Evolutionary conservation across 768 basidiomycete species (phyloP).

Genomic region (Leccinum incarnatum): DNA sequence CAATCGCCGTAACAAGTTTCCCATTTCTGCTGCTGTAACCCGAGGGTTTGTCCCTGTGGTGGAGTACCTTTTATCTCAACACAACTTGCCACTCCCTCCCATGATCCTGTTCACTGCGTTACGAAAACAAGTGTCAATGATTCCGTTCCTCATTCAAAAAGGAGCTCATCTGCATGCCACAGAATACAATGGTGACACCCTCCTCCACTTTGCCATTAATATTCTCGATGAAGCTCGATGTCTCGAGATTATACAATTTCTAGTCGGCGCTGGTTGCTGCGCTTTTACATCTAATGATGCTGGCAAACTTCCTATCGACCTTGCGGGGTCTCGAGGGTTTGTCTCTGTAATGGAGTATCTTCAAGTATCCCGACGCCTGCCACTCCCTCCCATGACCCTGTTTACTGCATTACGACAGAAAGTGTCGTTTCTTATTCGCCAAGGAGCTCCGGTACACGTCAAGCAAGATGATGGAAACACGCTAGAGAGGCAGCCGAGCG

Average conservation of each 20-base stretch:
- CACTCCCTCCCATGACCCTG: background rate
- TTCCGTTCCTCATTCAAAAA: background rate
- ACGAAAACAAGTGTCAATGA: background rate
- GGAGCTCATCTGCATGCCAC: background rate
- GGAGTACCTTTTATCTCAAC: background rate
- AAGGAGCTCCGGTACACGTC: background rate
- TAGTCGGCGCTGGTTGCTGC: background rate
- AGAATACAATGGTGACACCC: background rate
- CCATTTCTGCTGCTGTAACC: background rate
- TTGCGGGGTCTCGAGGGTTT: background rate
- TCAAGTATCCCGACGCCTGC: background rate
- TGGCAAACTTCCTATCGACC: background rate
- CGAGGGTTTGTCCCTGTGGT: background rate
- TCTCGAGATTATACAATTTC: background rate
- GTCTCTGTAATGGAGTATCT: background rate
- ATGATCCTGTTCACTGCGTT: background rate
- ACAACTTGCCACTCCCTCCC: background rate
- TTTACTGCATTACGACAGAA: background rate
- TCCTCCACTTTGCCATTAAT: background rate
- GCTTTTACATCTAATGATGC: background rate
- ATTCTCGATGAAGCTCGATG: background rate
- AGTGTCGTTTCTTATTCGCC: background rate
- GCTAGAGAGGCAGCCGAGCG: background rate
- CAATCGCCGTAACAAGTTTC: accelerated
- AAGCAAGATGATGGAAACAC: background rate